Evolutionary conservation across 768 basidiomycete genomes (phyloP).

Genomic region (Lactarius indigo): DNA sequence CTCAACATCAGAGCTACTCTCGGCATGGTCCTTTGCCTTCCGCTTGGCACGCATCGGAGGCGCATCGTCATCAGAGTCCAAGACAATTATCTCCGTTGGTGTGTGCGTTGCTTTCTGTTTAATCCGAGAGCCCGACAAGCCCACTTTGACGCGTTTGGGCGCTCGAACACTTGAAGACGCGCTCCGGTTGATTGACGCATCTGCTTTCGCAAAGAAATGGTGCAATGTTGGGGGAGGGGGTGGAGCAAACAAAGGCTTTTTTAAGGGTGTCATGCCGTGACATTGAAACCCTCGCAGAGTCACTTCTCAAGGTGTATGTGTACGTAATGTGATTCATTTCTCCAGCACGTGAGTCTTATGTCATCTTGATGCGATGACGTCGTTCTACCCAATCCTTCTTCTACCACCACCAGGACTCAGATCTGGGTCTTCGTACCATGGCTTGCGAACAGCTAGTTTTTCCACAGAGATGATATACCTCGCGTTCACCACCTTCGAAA

Average conservation of each 20-base stretch:
- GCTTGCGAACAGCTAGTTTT: too few species aligned
- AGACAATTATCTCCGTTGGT: constrained; percentile 31
- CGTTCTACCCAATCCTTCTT: too few species aligned
- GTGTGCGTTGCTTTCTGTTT: constrained; percentile 3
- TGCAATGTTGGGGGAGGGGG: constrained; percentile 17
- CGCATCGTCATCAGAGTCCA: constrained; percentile 33
- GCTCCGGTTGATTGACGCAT: background rate
- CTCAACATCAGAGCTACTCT: constrained; percentile 26
- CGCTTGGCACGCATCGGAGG: constrained; percentile 13
- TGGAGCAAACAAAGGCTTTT: constrained; percentile 16
- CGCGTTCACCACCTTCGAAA: too few species aligned
- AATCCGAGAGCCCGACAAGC: constrained; percentile 4
- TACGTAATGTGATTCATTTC: too few species aligned
- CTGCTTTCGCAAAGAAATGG: constrained; percentile 20
- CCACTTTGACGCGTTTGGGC: constrained; percentile 4
- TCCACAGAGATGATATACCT: too few species aligned
- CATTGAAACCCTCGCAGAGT: background rate
- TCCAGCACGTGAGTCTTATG: too few species aligned
- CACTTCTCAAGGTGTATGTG: too few species aligned
- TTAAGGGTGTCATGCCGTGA: constrained; percentile 14
- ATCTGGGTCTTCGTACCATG: too few species aligned
- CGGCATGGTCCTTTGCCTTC: constrained; percentile 15
- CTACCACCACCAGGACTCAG: too few species aligned
- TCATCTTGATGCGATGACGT: too few species aligned
- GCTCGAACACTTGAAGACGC: background rate